Conservation (phyloP, 208 protist genomes). For the Novymonas esmeraldas region DNA sequence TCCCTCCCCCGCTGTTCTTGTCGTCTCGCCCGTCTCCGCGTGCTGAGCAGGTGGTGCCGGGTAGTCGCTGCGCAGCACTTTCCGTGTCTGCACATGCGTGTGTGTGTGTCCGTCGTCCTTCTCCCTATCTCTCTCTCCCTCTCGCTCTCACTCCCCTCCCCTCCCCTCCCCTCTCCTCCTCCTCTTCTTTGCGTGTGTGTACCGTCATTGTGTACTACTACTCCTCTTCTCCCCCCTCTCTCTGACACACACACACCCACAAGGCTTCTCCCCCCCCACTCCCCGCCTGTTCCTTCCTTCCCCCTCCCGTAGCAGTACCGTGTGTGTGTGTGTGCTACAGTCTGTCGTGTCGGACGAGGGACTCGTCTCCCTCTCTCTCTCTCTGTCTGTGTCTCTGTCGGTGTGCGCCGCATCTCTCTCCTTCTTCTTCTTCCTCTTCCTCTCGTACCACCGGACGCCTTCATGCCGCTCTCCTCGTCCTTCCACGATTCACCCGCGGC, state of each 20-base stretch:
- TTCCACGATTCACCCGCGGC: constrained; percentile 5
- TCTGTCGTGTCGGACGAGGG: no score
- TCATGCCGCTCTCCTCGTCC: constrained; percentile 19
- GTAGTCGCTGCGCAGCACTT: no score
- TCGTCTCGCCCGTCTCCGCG: no score
- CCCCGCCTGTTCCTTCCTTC: neutral
- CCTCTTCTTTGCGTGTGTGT: neutral
- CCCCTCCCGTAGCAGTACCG: neutral
- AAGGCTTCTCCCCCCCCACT: neutral
- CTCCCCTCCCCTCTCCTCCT: neutral
- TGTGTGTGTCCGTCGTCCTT: neutral
- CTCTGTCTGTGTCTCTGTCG: no score
- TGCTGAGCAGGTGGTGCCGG: no score
- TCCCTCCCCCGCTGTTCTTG: no score
- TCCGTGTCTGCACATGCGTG: neutral
- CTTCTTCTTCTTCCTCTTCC: neutral
- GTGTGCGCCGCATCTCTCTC: neutral
- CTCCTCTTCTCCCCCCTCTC: constrained; percentile 6
- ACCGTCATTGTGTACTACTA: constrained; percentile 1
- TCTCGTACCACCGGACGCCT: neutral
- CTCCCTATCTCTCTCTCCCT: neutral
- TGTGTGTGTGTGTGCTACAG: no score
- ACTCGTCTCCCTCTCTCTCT: no score
- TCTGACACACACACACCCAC: no score
- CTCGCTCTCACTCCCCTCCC: neutral